Evolutionary conservation across 208 protist genomes (phyloP).

Genomic region (Acanthamoeba culbertsoni): DNA sequence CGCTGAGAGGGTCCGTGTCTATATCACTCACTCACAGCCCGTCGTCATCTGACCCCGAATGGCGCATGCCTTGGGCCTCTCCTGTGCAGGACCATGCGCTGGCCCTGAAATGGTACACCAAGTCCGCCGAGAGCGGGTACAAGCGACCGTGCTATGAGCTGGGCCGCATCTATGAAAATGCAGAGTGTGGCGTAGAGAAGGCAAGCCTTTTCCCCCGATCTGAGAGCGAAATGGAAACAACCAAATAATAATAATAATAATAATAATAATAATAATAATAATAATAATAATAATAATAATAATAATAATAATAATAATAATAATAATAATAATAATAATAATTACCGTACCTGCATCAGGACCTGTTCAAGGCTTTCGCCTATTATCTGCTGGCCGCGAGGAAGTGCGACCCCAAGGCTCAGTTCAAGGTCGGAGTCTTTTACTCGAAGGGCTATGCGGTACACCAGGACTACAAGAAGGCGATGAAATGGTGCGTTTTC

Average conservation of each 20-base stretch:
- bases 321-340: not conserved
- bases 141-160: slow-evolving; percentile 40
- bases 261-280: too few species aligned
- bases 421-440: slow-evolving; percentile 36
- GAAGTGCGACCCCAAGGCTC: slow-evolving; percentile 25
- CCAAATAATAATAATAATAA: too few species aligned
- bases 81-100: not conserved
- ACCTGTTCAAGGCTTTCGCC: slow-evolving; percentile 47
- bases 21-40: not conserved
- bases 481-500: not conserved
- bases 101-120: slow-evolving; percentile 49
- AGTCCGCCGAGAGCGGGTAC: slow-evolving; percentile 48
- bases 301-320: too few species aligned
- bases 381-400: slow-evolving; percentile 35
- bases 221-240: too few species aligned
- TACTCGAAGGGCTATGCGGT: slow-evolving; percentile 48
- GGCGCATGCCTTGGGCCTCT: not conserved
- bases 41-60: not conserved
- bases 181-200: slow-evolving; percentile 2
- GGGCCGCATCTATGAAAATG: slow-evolving; percentile 34
- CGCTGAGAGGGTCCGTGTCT: not conserved
- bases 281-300: too few species aligned
- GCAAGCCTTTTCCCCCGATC: too few species aligned
- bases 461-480: slow-evolving; percentile 47
- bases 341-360: not conserved